Conservation (phyloP, 2,329 filamentous ascomycete species). For the Gyromitra esculenta region DNA sequence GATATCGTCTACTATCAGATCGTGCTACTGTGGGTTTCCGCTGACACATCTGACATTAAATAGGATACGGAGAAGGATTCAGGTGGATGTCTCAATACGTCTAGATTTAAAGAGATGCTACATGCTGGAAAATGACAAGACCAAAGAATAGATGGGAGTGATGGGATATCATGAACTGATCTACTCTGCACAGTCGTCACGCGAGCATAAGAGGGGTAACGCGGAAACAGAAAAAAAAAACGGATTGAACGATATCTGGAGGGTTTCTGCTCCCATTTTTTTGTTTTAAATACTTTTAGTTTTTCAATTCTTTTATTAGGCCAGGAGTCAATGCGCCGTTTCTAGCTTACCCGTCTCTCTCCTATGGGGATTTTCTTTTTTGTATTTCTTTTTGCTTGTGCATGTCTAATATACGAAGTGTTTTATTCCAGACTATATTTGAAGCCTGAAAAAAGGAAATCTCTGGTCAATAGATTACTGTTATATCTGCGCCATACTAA, state of each 20-base stretch:
- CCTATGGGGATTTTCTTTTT: slow-evolving; percentile 25
- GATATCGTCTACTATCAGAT: slow-evolving; percentile 29
- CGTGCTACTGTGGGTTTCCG: background rate
- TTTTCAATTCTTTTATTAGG: slow-evolving; percentile 44
- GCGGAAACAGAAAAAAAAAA: slow-evolving; percentile 31
- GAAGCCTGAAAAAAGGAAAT: background rate
- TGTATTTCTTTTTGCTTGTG: slow-evolving; percentile 41
- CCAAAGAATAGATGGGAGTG: slow-evolving; percentile 8
- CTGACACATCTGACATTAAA: slow-evolving; percentile 51
- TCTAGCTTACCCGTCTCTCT: slow-evolving; percentile 30
- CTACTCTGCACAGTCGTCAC: slow-evolving; percentile 17
- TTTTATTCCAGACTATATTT: slow-evolving; percentile 34
- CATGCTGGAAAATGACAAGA: slow-evolving; percentile 4
- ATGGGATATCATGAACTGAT: slow-evolving; percentile 18
- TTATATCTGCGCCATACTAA: slow-evolving; percentile 3
- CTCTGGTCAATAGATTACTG: slow-evolving; percentile 17
- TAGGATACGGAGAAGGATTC: slow-evolving; percentile 87
- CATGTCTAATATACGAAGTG: slow-evolving; percentile 43
- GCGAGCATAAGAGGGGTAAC: slow-evolving; percentile 11
- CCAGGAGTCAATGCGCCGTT: slow-evolving; percentile 40
- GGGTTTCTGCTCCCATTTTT: slow-evolving; percentile 30
- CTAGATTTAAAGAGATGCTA: slow-evolving; percentile 64
- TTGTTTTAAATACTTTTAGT: slow-evolving; percentile 48
- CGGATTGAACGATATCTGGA: slow-evolving; percentile 24
- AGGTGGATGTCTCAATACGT: slow-evolving; percentile 94